A percentile compares a stretch with the other conserved stretches of the same genome.
Conservation (phyloP, 1,284 basidiomycete species). For the Cryptococcus sp. region DNA sequence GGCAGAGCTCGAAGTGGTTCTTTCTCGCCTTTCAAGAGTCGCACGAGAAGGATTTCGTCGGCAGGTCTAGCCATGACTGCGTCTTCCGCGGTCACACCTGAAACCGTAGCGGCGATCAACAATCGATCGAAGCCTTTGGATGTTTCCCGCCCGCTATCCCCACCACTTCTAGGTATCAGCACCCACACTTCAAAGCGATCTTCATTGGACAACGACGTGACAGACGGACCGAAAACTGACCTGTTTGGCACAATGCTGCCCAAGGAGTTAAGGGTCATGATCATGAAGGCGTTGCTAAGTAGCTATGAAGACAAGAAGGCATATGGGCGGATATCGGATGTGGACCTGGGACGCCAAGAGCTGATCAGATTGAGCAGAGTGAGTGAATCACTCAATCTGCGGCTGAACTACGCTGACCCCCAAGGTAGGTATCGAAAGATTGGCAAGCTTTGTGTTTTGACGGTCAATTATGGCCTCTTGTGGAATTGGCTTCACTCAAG, state of each 20-base stretch:
- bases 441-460: slow-evolving; percentile 82
- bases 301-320: slow-evolving; percentile 59
- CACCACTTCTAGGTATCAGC: too few species aligned
- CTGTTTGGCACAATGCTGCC: slow-evolving; percentile 62
- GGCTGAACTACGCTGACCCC: background rate
- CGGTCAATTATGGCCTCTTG: slow-evolving; percentile 76
- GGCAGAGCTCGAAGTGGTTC: slow-evolving; percentile 1
- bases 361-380: slow-evolving; percentile 78
- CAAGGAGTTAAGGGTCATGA: slow-evolving; percentile 68
- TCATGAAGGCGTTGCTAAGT: slow-evolving; percentile 57
- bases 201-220: too few species aligned
- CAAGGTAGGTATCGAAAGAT: slow-evolving; percentile 73
- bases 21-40: background rate
- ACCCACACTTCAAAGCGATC: too few species aligned
- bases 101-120: too few species aligned
- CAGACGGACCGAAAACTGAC: slow-evolving; percentile 9
- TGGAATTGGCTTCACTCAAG: slow-evolving; percentile 66
- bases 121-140: too few species aligned
- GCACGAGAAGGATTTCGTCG: background rate
- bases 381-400: slow-evolving; percentile 42
- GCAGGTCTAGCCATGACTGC: too few species aligned
- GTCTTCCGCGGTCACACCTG: too few species aligned
- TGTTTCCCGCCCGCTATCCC: too few species aligned
- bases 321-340: slow-evolving; percentile 67
- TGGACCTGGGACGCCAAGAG: slow-evolving; percentile 70